Conservation (phyloP, 1,139 yeast species). For the Yamadazyma blattariae region DNA sequence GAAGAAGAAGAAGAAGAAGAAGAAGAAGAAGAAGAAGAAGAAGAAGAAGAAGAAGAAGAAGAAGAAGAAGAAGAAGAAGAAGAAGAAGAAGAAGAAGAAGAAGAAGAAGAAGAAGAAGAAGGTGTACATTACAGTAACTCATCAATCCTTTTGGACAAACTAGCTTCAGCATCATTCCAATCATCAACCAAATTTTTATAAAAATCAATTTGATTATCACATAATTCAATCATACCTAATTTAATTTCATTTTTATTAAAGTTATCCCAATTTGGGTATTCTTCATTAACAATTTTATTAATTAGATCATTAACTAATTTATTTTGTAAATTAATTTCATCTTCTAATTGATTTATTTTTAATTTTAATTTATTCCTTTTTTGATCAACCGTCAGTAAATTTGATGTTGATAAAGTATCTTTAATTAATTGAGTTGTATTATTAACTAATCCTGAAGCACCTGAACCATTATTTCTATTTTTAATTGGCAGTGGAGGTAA, state of each 20-base stretch:
- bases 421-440: slow-evolving; percentile 45
- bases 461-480: slow-evolving; percentile 4
- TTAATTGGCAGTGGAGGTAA: slow-evolving; percentile 38
- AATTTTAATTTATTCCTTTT: slow-evolving; percentile 33
- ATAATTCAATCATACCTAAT: slow-evolving; percentile 62
- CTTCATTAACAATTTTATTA: slow-evolving; percentile 70
- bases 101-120: no score
- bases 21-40: no score
- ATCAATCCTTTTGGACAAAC: slow-evolving; percentile 37
- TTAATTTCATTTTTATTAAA: slow-evolving; percentile 79
- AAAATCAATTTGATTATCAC: slow-evolving; percentile 74
- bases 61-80: no score
- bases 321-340: slow-evolving; percentile 57
- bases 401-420: slow-evolving; percentile 46
- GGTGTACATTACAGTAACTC: no score
- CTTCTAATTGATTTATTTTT: slow-evolving; percentile 35
- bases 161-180: slow-evolving; percentile 63
- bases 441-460: slow-evolving; percentile 26
- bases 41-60: no score
- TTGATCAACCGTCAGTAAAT: slow-evolving; percentile 35
- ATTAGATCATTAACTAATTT: slow-evolving; percentile 55
- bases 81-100: no score
- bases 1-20: no score
- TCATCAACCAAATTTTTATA: slow-evolving; percentile 69
- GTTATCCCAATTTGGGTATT: slow-evolving; percentile 78